Percentiles rank a stretch among this genome's conserved stretches.
Evolutionary conservation across 805 yeast species (phyloP).

Genomic region (Blastobotrys americana): DNA sequence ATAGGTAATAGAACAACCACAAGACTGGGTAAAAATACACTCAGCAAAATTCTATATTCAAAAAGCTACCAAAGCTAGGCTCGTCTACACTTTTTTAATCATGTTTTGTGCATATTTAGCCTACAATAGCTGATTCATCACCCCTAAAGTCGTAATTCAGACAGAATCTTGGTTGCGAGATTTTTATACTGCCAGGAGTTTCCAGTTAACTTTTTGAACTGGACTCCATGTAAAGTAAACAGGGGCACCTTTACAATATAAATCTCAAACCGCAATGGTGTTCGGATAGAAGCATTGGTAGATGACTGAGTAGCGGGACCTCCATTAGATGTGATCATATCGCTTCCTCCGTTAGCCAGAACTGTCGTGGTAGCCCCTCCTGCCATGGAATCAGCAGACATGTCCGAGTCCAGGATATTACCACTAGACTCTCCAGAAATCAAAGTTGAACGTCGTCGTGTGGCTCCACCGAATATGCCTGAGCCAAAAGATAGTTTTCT

Average conservation of each 20-base stretch:
- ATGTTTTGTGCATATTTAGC: background rate
- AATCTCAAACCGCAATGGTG: conserved; percentile 82
- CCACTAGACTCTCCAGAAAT: conserved; percentile 7
- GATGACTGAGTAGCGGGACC: conserved; percentile 7
- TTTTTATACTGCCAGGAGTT: conserved; percentile 94
- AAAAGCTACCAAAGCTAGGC: background rate
- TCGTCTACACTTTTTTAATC: background rate
- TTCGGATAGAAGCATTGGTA: conserved; percentile 25
- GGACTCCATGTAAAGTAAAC: conserved; percentile 86
- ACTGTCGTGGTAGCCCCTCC: conserved; percentile 2
- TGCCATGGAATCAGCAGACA: conserved; percentile 27
- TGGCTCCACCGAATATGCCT: conserved; percentile 17
- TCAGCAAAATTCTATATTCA: background rate
- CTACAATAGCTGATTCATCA: background rate
- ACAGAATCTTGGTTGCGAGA: conserved; percentile 75
- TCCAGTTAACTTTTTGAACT: conserved; percentile 87
- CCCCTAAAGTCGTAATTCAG: conserved; percentile 53
- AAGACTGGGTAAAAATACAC: conserved; percentile 2
- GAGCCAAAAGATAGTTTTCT: conserved; percentile 27
- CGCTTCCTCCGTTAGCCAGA: conserved; percentile 28
- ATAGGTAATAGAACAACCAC: too few species aligned
- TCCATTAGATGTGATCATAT: conserved; percentile 30
- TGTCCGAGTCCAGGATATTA: conserved; percentile 23
- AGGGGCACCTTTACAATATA: conserved; percentile 88
- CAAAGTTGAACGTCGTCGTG: conserved; percentile 14